Base-by-base conservation (phyloP, 495 filamentous ascomycete genomes). In the Bacidia gigantensis region DNA sequence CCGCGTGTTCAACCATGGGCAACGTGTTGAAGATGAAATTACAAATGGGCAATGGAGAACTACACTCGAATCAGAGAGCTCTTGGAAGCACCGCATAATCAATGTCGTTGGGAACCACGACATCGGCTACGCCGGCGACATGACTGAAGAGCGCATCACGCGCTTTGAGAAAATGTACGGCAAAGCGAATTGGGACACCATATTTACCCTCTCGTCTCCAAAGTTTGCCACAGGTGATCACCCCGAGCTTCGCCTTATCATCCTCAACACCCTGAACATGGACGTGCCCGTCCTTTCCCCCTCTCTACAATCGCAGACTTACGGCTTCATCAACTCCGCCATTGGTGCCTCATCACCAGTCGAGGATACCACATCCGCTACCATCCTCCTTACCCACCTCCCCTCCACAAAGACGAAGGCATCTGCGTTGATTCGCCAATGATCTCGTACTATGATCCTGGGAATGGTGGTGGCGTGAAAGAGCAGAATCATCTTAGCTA, bases 61-160 rank as follows among this genome's bases (percentile, higher is more conserved):
- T 52, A 23, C 51, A 45, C 67, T 71, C 26, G 66, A 72, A 40
- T 74, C 78, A 40, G 63, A 73, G 11, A 65, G 80, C 23, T 60
- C 65, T 20, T 98, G 92, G 92, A 68, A 73, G 12, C 71, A 72
- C 24, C 76, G 84, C 50, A 68, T 97, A 51, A 90, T 97, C 62
- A 89, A 92, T 56, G 74, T 96, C 11, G 86, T 82, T 0, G 92
- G 92, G 0, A 98, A 98, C 63, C 92, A 98, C 60, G 92, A 98
- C 64, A 80, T 97, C 50, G 92, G 92, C 24, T 98, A 98, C 60
- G 86, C 90, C 0, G 92, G 92, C 0, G 92, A 98, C 65, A 73
- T 95, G 52, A 84, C 80, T 49, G 64, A 70, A 29, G 69, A 78
- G 25, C 77, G 87, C 11, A 74, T 93, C 40, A 69, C 78, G 26